Evolutionary conservation across 2,329 filamentous ascomycete genomes (phyloP).

Genomic region (Claviceps pazoutovae): DNA sequence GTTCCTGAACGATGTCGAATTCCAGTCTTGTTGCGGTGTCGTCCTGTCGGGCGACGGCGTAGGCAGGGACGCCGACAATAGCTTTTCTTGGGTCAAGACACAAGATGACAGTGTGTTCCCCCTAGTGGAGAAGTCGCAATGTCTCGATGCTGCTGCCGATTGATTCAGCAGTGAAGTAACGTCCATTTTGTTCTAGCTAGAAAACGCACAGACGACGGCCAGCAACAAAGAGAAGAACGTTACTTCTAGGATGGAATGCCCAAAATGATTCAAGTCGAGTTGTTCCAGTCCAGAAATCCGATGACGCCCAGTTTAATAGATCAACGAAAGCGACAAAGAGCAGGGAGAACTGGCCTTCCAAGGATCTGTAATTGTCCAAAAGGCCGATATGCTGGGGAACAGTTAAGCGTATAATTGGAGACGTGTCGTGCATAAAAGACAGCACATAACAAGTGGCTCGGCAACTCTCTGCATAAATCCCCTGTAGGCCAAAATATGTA

Average conservation of each 20-base stretch:
- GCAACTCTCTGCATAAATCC: background rate
- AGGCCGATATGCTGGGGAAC: background rate
- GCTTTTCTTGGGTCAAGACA: background rate
- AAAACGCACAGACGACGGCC: background rate
- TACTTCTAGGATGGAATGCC: background rate
- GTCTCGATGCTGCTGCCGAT: slow-evolving; percentile 11
- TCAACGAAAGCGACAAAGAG: background rate
- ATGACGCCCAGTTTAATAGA: background rate
- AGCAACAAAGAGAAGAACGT: background rate
- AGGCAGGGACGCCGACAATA: slow-evolving; percentile 11
- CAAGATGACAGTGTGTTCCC: slow-evolving; percentile 7
- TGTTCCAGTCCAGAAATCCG: background rate
- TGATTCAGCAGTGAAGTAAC: slow-evolving; percentile 28
- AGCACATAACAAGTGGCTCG: slow-evolving; percentile 1
- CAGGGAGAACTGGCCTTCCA: background rate
- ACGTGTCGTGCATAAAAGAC: slow-evolving; percentile 1
- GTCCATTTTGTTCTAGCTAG: slow-evolving; percentile 19
- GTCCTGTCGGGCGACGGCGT: slow-evolving; percentile 22
- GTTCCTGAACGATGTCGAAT: slow-evolving; percentile 10
- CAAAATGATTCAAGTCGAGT: background rate
- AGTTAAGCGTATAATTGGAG: background rate
- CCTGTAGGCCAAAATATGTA: background rate
- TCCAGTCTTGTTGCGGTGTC: slow-evolving; percentile 12
- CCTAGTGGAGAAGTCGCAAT: slow-evolving; percentile 3
- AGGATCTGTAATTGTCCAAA: background rate